Evolutionary conservation across 371 early-diverging fungal genomes (phyloP).

Genomic region (Gilbertella persicaria): DNA sequence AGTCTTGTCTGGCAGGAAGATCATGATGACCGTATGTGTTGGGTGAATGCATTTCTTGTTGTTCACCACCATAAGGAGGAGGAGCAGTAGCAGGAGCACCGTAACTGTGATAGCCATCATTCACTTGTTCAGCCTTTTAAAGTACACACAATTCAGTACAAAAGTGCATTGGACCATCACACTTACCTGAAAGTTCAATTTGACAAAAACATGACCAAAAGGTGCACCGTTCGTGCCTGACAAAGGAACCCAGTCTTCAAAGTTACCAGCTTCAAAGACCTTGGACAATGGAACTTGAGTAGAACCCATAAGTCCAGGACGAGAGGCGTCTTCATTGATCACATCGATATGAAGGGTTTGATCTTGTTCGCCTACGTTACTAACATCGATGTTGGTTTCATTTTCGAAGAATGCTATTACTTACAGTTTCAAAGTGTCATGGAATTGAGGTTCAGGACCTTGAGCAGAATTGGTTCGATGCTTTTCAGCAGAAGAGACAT

Average conservation of each 20-base stretch:
- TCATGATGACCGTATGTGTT: background rate
- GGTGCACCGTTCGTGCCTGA: conserved; percentile 17
- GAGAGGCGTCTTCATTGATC: conserved; percentile 36
- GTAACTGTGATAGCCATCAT: background rate
- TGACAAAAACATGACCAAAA: conserved; percentile 24
- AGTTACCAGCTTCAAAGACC: conserved; percentile 20
- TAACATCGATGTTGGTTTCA: conserved; percentile 1
- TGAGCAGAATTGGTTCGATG: conserved; percentile 38
- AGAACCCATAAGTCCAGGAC: conserved; percentile 38
- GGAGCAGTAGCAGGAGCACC: background rate
- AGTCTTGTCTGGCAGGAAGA: conserved; percentile 13
- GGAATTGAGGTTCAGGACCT: conserved; percentile 42
- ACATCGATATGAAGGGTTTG: conserved; percentile 30
- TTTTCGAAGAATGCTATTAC: background rate
- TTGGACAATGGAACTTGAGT: conserved; percentile 22
- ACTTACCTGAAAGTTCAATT: conserved; percentile 24
- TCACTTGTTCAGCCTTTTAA: background rate
- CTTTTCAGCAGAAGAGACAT: conserved; percentile 37
- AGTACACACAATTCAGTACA: background rate
- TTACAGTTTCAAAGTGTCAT: conserved; percentile 37
- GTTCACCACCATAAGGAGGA: conserved; percentile 17
- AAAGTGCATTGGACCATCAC: background rate
- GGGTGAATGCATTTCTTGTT: conserved; percentile 16
- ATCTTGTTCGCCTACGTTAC: conserved; percentile 24
- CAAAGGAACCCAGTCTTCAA: conserved; percentile 39